A percentile compares a stretch with the other conserved stretches of the same genome.
Conservation (phyloP, 73 alveolate genomes). For the Diophrys sp. region DNA sequence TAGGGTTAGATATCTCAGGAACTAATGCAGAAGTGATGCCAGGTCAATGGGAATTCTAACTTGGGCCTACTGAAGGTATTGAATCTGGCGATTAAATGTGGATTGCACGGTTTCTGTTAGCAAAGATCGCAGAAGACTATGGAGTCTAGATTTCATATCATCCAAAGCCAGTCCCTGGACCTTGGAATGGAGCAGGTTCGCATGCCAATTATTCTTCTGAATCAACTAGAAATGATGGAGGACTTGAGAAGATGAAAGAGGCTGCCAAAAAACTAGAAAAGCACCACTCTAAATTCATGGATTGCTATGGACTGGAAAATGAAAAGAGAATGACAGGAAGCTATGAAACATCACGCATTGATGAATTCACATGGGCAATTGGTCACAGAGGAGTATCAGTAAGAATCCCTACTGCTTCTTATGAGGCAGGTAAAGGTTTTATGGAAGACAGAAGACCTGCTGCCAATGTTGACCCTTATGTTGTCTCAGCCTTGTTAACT, state of each 20-base stretch:
- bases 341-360: conserved; percentile 78
- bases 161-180: conserved; percentile 65
- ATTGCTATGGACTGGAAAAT: no score
- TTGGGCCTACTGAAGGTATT: conserved; percentile 64
- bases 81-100: conserved; percentile 70
- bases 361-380: conserved; percentile 80
- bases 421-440: conserved; percentile 73
- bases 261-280: conserved; percentile 52
- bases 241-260: conserved; percentile 41
- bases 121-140: conserved; percentile 63
- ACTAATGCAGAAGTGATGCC: conserved; percentile 79
- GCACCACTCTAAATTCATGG: no score
- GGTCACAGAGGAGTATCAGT: conserved; percentile 90
- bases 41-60: conserved; percentile 77
- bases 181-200: conserved; percentile 81
- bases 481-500: no score
- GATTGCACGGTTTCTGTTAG: conserved; percentile 67
- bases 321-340: conserved; percentile 84
- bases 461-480: conserved; percentile 75
- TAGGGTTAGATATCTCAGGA: conserved; percentile 70
- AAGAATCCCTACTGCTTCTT: conserved; percentile 84
- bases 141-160: conserved; percentile 45
- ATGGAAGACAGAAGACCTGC: conserved; percentile 81
- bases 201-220: conserved; percentile 42
- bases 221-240: conserved; percentile 78